These are phyloP conservation scores for Amphicarpaea edgeworthii DNA, from an alignment of 306 rosid genomes.

Conservation along the genomic window DNA sequence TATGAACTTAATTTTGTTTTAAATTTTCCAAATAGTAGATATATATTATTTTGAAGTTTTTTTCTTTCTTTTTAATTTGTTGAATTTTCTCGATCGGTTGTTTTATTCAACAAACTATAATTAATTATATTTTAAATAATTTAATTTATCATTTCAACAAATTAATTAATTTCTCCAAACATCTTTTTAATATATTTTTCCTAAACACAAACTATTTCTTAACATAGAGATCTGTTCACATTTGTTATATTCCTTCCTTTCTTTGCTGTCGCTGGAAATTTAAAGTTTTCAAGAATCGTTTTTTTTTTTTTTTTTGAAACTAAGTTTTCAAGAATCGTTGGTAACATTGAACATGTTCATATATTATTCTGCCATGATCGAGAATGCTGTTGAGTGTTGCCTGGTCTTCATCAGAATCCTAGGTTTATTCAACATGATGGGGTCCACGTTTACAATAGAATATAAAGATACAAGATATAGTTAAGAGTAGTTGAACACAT, in stretches of 20 bases:
- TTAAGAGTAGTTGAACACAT: slow-evolving; percentile 30
- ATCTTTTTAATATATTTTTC: not conserved
- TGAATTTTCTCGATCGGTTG: not conserved
- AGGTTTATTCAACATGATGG: not conserved
- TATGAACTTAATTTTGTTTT: not conserved
- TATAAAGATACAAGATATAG: not conserved
- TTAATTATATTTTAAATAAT: too few species aligned
- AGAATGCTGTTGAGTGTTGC: not conserved
- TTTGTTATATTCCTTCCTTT: not conserved
- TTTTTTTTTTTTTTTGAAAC: too few species aligned
- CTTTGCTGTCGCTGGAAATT: not conserved
- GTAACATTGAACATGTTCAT: slow-evolving; percentile 38
- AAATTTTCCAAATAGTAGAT: not conserved
- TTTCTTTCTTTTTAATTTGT: too few species aligned
- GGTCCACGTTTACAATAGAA: slow-evolving; percentile 21
- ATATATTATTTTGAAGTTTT: too few species aligned
- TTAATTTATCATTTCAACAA: too few species aligned
- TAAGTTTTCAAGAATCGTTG: slow-evolving; percentile 13
- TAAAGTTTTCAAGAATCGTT: slow-evolving; percentile 9
- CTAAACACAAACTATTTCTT: not conserved
- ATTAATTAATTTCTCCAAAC: not conserved
- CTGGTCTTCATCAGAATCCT: not conserved
- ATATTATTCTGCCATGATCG: not conserved
- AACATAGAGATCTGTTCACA: not conserved
- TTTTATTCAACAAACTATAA: too few species aligned